phyloP scores from a whole-genome alignment of 345 rosid species.

The Syzygium oleosum region DNA sequence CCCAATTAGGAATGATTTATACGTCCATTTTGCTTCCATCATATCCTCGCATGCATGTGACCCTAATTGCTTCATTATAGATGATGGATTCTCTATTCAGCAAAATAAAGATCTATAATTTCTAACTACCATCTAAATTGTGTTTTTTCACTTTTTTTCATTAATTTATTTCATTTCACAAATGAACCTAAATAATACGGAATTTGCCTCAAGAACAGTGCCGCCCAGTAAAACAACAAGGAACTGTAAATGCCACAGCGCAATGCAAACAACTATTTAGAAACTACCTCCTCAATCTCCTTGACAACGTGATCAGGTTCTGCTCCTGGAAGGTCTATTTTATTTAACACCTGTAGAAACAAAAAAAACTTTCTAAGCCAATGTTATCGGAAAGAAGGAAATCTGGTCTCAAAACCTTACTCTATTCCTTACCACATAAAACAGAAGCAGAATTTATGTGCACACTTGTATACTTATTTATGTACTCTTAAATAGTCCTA shows the following conservation, averaged over 20 bases:
- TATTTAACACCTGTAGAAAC: constrained; percentile 70
- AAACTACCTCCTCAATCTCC: constrained; percentile 93
- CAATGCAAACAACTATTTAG: background rate
- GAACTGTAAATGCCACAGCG: background rate
- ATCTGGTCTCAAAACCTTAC: background rate
- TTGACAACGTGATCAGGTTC: constrained; percentile 69
- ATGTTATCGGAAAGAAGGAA: background rate
- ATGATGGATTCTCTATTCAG: background rate
- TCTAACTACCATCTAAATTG: background rate
- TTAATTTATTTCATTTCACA: background rate
- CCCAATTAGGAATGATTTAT: background rate
- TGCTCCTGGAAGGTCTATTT: constrained; percentile 98
- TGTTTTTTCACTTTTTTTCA: background rate
- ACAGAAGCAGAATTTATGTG: background rate
- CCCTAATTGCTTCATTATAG: background rate
- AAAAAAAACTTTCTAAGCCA: background rate
- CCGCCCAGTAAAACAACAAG: background rate
- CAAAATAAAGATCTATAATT: background rate
- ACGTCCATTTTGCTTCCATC: background rate
- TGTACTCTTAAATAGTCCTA: background rate
- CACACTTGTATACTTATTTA: background rate
- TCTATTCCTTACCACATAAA: background rate
- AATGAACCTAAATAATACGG: background rate
- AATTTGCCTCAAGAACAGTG: background rate
- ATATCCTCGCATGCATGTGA: background rate